These are phyloP conservation scores for Sedum album DNA, from an alignment of 164 flowering plant species.

Conservation along the genomic window DNA sequence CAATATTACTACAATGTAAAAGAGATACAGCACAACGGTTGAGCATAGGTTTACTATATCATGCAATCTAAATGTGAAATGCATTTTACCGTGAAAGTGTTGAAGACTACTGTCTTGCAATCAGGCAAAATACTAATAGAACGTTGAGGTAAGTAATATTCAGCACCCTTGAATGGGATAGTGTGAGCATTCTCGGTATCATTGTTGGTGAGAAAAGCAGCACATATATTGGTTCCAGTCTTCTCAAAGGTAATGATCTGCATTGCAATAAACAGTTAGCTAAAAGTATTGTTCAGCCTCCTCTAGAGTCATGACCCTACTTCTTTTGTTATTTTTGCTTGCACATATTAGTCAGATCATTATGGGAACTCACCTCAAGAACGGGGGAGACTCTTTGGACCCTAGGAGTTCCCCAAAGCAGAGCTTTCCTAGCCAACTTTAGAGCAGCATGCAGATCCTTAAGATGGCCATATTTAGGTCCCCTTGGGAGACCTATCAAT, in stretches of 20 bases:
- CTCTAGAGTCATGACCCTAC: background rate
- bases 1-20: background rate
- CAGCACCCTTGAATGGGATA: slow-evolving; percentile 17
- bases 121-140: slow-evolving; percentile 28
- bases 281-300: background rate
- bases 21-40: background rate
- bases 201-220: slow-evolving; percentile 32
- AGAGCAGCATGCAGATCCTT: slow-evolving; percentile 34
- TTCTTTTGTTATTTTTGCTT: background rate
- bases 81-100: slow-evolving; percentile 29
- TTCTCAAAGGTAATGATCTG: slow-evolving; percentile 5
- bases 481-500: slow-evolving; percentile 21
- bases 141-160: slow-evolving; percentile 23
- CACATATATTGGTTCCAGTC: slow-evolving; percentile 14
- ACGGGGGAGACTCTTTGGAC: slow-evolving; percentile 20
- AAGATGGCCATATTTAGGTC: slow-evolving; percentile 39
- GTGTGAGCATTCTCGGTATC: slow-evolving; percentile 11
- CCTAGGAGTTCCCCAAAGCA: slow-evolving; percentile 21
- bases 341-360: background rate
- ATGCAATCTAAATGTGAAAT: background rate
- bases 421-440: slow-evolving; percentile 18
- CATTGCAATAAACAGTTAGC: background rate
- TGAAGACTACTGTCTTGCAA: slow-evolving; percentile 22
- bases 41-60: background rate
- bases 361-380: slow-evolving; percentile 21